Percentiles rank a stretch among this genome's conserved stretches.
phyloP scores from a whole-genome alignment of 2,329 filamentous ascomycete genomes.

The Aspergillus fumigatus region DNA sequence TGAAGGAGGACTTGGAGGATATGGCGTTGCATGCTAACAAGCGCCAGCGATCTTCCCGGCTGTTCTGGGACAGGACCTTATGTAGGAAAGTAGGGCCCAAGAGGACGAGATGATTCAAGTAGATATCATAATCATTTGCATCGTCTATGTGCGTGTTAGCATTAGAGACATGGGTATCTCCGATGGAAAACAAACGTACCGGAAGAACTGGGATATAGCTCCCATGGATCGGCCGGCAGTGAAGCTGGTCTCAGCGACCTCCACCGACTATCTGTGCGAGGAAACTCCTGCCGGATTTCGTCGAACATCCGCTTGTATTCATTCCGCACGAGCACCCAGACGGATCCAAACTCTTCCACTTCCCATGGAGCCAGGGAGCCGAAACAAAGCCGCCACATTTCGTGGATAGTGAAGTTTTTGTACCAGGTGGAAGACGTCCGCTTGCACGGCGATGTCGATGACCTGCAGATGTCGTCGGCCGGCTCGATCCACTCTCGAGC shows the following conservation, averaged over 20 bases:
- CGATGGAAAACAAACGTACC: constrained; percentile 2
- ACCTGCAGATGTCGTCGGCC: neutral
- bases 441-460: neutral
- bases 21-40: constrained; percentile 11
- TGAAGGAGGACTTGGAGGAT: constrained; percentile 12
- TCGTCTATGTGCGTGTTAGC: neutral
- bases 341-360: constrained; percentile 14
- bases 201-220: constrained; percentile 8
- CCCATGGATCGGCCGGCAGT: constrained; percentile 7
- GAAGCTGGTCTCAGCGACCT: constrained; percentile 7
- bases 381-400: constrained; percentile 15
- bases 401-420: constrained; percentile 11
- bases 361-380: constrained; percentile 13
- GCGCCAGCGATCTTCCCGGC: constrained; percentile 4
- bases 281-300: constrained; percentile 10
- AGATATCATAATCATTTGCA: constrained; percentile 9
- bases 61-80: constrained; percentile 7
- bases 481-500: constrained; percentile 10
- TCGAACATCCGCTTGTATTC: constrained; percentile 9
- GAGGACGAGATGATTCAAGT: constrained; percentile 15
- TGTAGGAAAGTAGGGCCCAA: constrained; percentile 12
- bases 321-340: constrained; percentile 10
- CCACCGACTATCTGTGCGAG: constrained; percentile 9
- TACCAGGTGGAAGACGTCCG: constrained; percentile 11
- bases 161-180: neutral